phyloP scores from a whole-genome alignment of 768 basidiomycete species.

The Trametes cinnabarina region DNA sequence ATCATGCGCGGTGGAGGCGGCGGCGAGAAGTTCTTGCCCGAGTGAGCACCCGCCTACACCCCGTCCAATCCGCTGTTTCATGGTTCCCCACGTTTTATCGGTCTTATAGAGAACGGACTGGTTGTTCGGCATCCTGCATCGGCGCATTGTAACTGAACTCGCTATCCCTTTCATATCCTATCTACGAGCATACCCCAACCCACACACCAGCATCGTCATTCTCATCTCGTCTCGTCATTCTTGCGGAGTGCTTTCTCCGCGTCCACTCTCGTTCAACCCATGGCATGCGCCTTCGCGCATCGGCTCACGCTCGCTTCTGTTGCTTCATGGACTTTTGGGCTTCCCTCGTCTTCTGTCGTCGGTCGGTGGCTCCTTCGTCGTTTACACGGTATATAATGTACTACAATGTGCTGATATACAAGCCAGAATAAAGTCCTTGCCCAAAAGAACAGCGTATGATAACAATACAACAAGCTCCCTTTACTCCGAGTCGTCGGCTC shows the following conservation, averaged over 20 bases:
- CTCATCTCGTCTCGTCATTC: not conserved
- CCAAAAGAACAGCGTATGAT: not conserved
- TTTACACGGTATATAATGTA: slow-evolving; percentile 21
- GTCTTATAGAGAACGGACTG: slow-evolving; percentile 10
- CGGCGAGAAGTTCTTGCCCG: slow-evolving; percentile 40
- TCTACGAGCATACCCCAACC: slow-evolving; percentile 5
- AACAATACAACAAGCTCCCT: not conserved
- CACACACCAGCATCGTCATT: not conserved
- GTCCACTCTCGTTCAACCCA: slow-evolving; percentile 3
- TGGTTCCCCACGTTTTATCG: not conserved
- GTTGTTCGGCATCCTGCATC: slow-evolving; percentile 1
- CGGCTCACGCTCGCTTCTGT: not conserved
- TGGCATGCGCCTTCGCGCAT: not conserved
- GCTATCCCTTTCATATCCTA: not conserved
- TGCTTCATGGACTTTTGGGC: not conserved
- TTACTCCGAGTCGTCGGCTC: slow-evolving; percentile 10
- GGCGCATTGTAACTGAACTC: not conserved
- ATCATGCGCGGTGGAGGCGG: slow-evolving; percentile 82
- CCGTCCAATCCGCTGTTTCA: not conserved
- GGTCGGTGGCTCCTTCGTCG: slow-evolving; percentile 7
- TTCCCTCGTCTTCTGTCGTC: not conserved
- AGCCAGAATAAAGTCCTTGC: not conserved
- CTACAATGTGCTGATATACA: slow-evolving; percentile 19
- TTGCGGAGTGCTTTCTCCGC: not conserved
- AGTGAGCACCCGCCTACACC: not conserved